Conservation (phyloP, 768 basidiomycete genomes). For the Suillus subluteus region DNA sequence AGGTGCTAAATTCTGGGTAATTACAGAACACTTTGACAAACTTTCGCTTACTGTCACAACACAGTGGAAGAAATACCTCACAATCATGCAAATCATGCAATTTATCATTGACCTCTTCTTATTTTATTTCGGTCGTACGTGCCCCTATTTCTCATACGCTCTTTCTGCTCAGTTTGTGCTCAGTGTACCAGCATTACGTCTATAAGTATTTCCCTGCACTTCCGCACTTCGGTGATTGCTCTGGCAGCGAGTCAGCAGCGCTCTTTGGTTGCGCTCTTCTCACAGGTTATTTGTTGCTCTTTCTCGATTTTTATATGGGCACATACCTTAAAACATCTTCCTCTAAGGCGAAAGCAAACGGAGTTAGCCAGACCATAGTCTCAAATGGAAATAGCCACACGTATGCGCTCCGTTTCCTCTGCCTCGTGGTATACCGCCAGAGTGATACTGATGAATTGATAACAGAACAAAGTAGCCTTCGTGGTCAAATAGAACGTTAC, state of each 20-base stretch:
- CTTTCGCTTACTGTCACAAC: neutral
- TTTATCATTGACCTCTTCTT: conserved; percentile 27
- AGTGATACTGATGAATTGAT: neutral
- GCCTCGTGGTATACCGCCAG: neutral
- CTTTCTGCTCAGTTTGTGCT: neutral
- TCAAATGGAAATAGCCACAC: neutral
- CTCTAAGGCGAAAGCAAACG: neutral
- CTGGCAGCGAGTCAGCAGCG: conserved; percentile 24
- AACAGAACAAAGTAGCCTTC: neutral
- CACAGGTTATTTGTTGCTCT: conserved; percentile 26
- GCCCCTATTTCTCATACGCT: neutral
- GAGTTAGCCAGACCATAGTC: neutral
- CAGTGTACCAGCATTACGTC: conserved; percentile 31
- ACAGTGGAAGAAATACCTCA: conserved; percentile 34
- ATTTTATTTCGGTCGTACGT: conserved; percentile 30
- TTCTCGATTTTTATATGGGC: conserved; percentile 28
- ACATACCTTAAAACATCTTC: conserved; percentile 17
- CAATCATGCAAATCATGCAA: conserved; percentile 30
- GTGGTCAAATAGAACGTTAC: neutral
- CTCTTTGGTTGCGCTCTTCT: conserved; percentile 22
- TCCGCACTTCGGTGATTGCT: conserved; percentile 31
- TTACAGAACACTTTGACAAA: conserved; percentile 1
- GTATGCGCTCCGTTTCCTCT: neutral
- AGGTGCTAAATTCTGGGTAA: conserved; percentile 29
- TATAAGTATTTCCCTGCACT: conserved; percentile 29